Percentiles rank a stretch among this genome's conserved stretches.
Conservation (phyloP, 2,329 filamentous ascomycete genomes). For the Pezicula carpinea region DNA sequence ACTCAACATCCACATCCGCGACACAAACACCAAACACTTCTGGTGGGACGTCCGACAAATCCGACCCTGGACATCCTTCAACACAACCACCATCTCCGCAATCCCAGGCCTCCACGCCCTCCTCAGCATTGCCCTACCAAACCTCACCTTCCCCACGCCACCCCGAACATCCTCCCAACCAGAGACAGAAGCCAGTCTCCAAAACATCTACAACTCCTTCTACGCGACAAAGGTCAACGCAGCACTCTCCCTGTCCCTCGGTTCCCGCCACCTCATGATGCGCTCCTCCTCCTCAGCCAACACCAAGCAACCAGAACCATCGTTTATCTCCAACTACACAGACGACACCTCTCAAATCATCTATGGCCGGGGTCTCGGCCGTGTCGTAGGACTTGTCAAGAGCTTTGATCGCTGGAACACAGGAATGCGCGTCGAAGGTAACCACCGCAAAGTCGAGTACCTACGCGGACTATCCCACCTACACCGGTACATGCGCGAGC, state of each 20-base stretch:
- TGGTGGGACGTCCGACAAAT: constrained; percentile 96
- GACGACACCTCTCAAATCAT: constrained; percentile 43
- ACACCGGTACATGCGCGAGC: constrained; percentile 89
- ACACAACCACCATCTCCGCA: constrained; percentile 61
- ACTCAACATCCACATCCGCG: constrained; percentile 64
- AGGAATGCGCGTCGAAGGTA: constrained; percentile 81
- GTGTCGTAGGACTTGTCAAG: constrained; percentile 81
- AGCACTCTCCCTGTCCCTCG: constrained; percentile 71
- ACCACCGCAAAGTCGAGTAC: constrained; percentile 83
- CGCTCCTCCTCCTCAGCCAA: constrained; percentile 23
- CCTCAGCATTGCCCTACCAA: constrained; percentile 64
- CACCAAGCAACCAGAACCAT: constrained; percentile 31
- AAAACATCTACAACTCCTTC: constrained; percentile 69
- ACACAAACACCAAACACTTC: constrained; percentile 72
- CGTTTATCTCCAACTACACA: constrained; percentile 47
- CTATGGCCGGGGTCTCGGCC: constrained; percentile 47
- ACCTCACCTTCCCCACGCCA: constrained; percentile 51
- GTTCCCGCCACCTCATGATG: constrained; percentile 50
- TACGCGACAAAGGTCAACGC: constrained; percentile 86
- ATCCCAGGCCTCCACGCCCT: constrained; percentile 70
- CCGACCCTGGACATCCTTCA: constrained; percentile 79
- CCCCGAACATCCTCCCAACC: constrained; percentile 54
- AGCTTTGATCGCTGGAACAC: constrained; percentile 94
- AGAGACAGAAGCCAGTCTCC: constrained; percentile 72
- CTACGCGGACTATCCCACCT: constrained; percentile 80